Evolutionary conservation across 441 rosid species (phyloP).

Genomic region (Corymbia calophylla): DNA sequence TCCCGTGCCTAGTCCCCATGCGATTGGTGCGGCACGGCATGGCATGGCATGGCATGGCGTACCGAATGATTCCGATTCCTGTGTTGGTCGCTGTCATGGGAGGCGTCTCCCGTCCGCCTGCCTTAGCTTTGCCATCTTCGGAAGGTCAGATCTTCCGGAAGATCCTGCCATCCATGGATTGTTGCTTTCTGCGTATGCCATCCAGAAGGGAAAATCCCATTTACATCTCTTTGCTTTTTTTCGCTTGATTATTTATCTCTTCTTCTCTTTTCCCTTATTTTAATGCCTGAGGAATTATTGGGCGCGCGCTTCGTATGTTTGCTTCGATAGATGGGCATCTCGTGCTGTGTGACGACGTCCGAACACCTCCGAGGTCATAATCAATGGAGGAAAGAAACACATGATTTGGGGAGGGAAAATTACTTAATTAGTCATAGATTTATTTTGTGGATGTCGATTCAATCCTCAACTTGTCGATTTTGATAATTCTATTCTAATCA

Average conservation of each 20-base stretch:
- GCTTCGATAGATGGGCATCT: neutral
- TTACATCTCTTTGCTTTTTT: neutral
- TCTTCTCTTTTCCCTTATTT: neutral
- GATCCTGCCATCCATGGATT: neutral
- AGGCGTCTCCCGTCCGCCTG: neutral
- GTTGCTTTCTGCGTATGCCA: neutral
- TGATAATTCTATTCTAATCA: rapidly evolving
- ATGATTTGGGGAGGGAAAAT: neutral
- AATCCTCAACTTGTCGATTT: no score
- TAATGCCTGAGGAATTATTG: neutral
- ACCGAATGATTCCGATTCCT: neutral
- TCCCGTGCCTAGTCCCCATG: neutral
- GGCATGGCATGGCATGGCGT: neutral
- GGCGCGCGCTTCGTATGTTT: neutral
- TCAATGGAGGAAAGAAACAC: neutral
- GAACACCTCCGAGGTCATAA: neutral
- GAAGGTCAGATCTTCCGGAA: neutral
- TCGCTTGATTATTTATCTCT: neutral
- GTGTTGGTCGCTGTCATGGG: neutral
- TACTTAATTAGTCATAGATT: neutral
- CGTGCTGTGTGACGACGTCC: neutral
- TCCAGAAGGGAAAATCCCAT: neutral
- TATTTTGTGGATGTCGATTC: neutral
- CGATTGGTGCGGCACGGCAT: neutral
- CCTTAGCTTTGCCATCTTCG: neutral